Conservation (phyloP, 2,329 filamentous ascomycete genomes). For the Stemphylium lycopersici region DNA sequence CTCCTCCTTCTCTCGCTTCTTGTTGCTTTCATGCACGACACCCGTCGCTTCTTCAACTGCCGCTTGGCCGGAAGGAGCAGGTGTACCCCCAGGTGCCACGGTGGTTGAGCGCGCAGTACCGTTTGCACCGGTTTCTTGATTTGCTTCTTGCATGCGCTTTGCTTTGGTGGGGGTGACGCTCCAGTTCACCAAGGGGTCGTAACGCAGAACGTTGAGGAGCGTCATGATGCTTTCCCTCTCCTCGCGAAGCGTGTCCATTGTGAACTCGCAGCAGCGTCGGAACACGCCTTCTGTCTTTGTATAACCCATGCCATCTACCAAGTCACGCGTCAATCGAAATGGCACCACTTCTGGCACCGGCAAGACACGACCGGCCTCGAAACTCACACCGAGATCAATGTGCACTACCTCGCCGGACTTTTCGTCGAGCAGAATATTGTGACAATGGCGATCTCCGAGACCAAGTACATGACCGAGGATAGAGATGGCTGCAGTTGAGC, state of each 20-base stretch:
- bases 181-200: slow-evolving; percentile 97
- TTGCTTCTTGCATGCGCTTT: slow-evolving; percentile 69
- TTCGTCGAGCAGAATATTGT: slow-evolving; percentile 93
- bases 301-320: slow-evolving; percentile 96
- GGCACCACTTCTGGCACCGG: slow-evolving; percentile 95
- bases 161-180: slow-evolving; percentile 76
- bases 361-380: slow-evolving; percentile 94
- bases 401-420: slow-evolving; percentile 93
- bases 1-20: slow-evolving; percentile 55
- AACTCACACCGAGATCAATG: slow-evolving; percentile 95
- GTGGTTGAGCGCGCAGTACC: slow-evolving; percentile 39
- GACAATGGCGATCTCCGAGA: slow-evolving; percentile 90
- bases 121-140: slow-evolving; percentile 57
- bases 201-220: slow-evolving; percentile 94
- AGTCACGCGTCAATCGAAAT: slow-evolving; percentile 90
- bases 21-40: slow-evolving; percentile 37
- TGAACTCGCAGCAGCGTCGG: slow-evolving; percentile 97
- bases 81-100: slow-evolving; percentile 36
- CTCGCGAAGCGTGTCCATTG: slow-evolving; percentile 89
- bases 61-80: slow-evolving; percentile 31
- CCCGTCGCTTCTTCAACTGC: slow-evolving; percentile 32
- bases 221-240: slow-evolving; percentile 99
- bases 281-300: slow-evolving; percentile 96
- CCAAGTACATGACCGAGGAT: slow-evolving; percentile 94
- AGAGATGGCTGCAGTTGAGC: slow-evolving; percentile 91